Evolutionary conservation across 352 stramenopile species (phyloP).

Genomic region (Elongisporangium senticosum): DNA sequence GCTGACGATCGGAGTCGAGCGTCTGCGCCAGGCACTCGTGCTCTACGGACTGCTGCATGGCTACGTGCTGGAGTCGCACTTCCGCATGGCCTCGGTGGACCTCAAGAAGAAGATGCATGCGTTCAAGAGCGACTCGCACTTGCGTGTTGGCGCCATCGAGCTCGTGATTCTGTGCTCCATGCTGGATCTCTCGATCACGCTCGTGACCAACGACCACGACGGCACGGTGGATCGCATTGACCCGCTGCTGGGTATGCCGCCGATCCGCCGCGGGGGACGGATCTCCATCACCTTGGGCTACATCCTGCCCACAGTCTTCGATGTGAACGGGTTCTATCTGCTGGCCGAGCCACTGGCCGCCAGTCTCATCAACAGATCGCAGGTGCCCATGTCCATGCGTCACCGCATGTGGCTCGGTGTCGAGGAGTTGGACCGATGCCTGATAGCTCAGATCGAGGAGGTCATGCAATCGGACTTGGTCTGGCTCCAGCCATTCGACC

Average conservation of each 20-base stretch:
- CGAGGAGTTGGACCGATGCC: conserved; percentile 67
- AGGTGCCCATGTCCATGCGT: conserved; percentile 12
- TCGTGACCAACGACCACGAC: conserved; percentile 81
- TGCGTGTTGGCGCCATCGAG: conserved; percentile 57
- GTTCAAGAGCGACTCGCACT: conserved; percentile 54
- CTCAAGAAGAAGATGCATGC: conserved; percentile 76
- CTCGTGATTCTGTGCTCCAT: conserved; percentile 70
- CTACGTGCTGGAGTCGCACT: conserved; percentile 40
- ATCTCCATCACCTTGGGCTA: conserved; percentile 65
- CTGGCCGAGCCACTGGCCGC: conserved; percentile 25
- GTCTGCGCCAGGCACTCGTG: conserved; percentile 55
- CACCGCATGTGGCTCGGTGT: conserved; percentile 61
- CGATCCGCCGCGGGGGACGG: conserved; percentile 47
- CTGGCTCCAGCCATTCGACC: conserved; percentile 44
- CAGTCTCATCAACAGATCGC: conserved; percentile 2
- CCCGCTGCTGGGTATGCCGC: conserved; percentile 36
- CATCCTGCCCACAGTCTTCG: conserved; percentile 61
- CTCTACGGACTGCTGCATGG: conserved; percentile 73
- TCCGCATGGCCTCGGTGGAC: conserved; percentile 51
- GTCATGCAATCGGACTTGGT: conserved; percentile 28
- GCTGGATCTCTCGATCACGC: conserved; percentile 61
- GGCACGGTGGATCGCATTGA: conserved; percentile 57
- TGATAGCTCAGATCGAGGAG: conserved; percentile 57
- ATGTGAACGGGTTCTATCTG: conserved; percentile 66
- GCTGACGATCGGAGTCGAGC: conserved; percentile 30